Percentiles rank a stretch among this genome's conserved stretches.
phyloP scores from a whole-genome alignment of 192 early-diverging fungal species.

The Funneliformis mosseae region DNA sequence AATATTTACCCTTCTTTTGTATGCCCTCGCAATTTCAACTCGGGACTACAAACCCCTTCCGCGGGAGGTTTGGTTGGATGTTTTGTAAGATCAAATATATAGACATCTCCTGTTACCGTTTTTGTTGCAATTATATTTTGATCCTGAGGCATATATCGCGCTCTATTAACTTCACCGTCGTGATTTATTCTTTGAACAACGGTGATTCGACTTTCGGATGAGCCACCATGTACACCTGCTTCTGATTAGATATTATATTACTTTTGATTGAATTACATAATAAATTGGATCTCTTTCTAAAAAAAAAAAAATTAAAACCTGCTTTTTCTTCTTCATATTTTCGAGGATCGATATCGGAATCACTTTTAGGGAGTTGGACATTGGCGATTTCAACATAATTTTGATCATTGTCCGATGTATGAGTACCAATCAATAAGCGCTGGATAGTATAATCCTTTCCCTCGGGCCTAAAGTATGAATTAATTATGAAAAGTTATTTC shows the following conservation, averaged over 20 bases:
- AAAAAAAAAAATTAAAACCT: conserved; percentile 45
- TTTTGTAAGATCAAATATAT: conserved; percentile 93
- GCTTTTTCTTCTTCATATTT: conserved; percentile 76
- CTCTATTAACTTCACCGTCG: conserved; percentile 96
- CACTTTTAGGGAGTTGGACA: conserved; percentile 82
- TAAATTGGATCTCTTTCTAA: neutral
- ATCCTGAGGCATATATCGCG: conserved; percentile 97
- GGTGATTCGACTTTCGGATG: conserved; percentile 63
- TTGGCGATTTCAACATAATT: conserved; percentile 97
- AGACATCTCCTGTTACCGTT: conserved; percentile 89
- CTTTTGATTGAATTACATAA: conserved; percentile 1
- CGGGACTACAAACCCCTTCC: conserved; percentile 81
- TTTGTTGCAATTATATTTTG: conserved; percentile 96
- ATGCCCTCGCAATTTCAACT: conserved; percentile 85
- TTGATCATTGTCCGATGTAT: conserved; percentile 93
- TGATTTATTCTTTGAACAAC: conserved; percentile 94
- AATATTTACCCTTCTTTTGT: conserved; percentile 82
- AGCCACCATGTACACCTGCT: conserved; percentile 78
- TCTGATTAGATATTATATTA: conserved; percentile 45
- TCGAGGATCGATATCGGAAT: conserved; percentile 55
- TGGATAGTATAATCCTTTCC: conserved; percentile 93
- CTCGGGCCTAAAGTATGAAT: conserved; percentile 62
- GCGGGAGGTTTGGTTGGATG: conserved; percentile 78
- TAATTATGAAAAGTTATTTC: neutral
- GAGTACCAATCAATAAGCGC: conserved; percentile 89